These are phyloP conservation scores for Podospora pseudopauciseta DNA, from an alignment of 495 filamentous ascomycete genomes.

Conservation along the genomic window DNA sequence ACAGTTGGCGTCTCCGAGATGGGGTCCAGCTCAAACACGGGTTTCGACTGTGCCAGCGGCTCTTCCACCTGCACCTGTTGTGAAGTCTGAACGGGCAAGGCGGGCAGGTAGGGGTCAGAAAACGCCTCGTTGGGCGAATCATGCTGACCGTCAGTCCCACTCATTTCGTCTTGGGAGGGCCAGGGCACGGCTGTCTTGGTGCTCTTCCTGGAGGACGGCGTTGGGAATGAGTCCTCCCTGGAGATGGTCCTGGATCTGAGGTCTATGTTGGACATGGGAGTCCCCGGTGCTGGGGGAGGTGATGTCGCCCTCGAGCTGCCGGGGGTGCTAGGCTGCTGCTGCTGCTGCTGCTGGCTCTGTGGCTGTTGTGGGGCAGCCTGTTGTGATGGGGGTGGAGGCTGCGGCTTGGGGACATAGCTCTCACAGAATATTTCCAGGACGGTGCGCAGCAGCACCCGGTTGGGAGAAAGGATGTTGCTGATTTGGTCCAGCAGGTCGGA, in stretches of 20 bases:
- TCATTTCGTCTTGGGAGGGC: constrained; percentile 19
- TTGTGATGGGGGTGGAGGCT: background rate
- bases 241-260: constrained; percentile 26
- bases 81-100: background rate
- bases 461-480: constrained; percentile 35
- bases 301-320: constrained; percentile 22
- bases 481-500: constrained; percentile 31
- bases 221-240: constrained; percentile 15
- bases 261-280: constrained; percentile 23
- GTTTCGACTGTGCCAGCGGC: constrained; percentile 10
- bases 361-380: constrained; percentile 11
- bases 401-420: constrained; percentile 14
- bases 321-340: constrained; percentile 5
- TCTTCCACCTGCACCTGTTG: background rate
- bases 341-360: background rate
- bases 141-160: constrained; percentile 5
- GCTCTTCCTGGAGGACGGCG: constrained; percentile 18
- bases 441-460: constrained; percentile 32
- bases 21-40: constrained; percentile 9
- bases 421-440: constrained; percentile 37
- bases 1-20: constrained; percentile 7
- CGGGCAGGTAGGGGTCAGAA: constrained; percentile 11
- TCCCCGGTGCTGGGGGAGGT: constrained; percentile 13
- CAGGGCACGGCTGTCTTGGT: constrained; percentile 10
- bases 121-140: constrained; percentile 8